Evolutionary conservation across 345 rosid genomes (phyloP), one percentile per base, ranked within the genome.

Genomic region (Lepidium africanum): DNA sequence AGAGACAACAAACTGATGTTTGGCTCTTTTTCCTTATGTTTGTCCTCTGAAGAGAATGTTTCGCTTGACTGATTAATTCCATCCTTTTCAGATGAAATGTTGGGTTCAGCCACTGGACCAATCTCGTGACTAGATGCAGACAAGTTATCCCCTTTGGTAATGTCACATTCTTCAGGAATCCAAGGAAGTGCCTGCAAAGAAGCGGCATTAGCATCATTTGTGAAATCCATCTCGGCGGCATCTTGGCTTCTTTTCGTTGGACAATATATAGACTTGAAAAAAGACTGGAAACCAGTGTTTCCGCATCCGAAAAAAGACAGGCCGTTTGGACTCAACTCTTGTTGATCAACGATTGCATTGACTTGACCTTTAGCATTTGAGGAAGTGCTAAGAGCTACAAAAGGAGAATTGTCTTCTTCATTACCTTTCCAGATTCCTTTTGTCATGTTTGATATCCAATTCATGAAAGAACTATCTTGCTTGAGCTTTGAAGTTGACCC

Each of bases 391-490:
- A 75, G 82, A 5, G 76, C 75, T 58, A 71, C 69, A 57, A 82
- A 61, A 49, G 86, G 86, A 41, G 53, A 55, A 21, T 66, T 59
- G 0, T 78, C 82, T 5, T 77, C 83, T 53, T 66, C 69, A 49
- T 76, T 81, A 50, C 83, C 72, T 65, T 79, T 87, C 70, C 79
- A 21, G 47, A 81, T 73, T 7, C 96, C 97, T 78, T 84, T 90
- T 46, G 78, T 78, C 90, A 91, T 83, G 73, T 91, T 94, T 27
- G 87, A 84, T 79, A 94, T 94, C 99, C 97, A 90, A 61, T 81
- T 88, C 84, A 87, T 70, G 52, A 94, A 94, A 15, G 99, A 89
- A 76, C 97, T 87, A 75, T 86, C 91, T 19, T 86, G 89, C 70
- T 73, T 88, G 32, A 48, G 39, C 15, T 60, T 75, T 14, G 90